Evolutionary conservation across 169 alveolate genomes (phyloP).

Genomic region (Eimeria praecox): DNA sequence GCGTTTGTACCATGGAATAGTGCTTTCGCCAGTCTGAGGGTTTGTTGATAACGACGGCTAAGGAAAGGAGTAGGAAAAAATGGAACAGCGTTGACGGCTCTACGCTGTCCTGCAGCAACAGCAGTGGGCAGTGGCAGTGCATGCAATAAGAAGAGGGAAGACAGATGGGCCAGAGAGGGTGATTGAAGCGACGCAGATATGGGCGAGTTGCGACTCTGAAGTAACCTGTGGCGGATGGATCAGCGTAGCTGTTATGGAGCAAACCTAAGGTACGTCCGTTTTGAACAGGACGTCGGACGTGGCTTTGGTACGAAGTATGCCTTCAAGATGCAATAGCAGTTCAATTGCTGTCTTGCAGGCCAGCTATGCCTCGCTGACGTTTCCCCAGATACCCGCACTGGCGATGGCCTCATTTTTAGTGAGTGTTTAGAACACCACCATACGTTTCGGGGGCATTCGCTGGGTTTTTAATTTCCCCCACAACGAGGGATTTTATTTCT

Average conservation of each 20-base stretch:
- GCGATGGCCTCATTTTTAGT: neutral
- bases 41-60: neutral
- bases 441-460: neutral
- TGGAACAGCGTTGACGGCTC: neutral
- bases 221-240: neutral
- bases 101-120: neutral
- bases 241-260: neutral
- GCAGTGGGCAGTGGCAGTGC: neutral
- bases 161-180: neutral
- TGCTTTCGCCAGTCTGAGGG: neutral
- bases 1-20: neutral
- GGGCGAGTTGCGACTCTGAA: neutral
- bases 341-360: neutral
- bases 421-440: neutral
- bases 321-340: neutral
- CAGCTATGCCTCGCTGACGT: neutral
- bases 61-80: neutral
- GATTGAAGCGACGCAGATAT: neutral
- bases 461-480: neutral
- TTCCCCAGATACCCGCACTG: neutral
- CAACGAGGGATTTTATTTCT: neutral
- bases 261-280: neutral
- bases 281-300: neutral
- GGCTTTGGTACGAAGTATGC: neutral
- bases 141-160: neutral